Percentiles rank a stretch among this genome's conserved stretches.
Evolutionary conservation across 768 basidiomycete genomes (phyloP).

Genomic region (Amanita pallidorosea): DNA sequence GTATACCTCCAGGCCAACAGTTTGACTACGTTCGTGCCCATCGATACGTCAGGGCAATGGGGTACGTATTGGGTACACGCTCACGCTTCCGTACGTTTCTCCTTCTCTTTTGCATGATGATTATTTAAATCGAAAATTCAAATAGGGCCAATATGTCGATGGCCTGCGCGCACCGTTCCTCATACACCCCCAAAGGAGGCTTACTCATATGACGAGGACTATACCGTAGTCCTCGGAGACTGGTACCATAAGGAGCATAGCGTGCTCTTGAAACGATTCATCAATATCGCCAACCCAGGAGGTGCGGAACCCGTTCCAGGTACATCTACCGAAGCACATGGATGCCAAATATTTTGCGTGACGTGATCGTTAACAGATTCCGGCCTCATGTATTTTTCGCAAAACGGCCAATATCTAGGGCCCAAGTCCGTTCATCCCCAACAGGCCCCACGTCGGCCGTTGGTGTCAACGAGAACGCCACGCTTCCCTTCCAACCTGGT

Average conservation of each 20-base stretch:
- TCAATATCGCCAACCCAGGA: conserved; percentile 64
- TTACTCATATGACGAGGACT: conserved; percentile 82
- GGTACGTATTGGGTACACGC: conserved; percentile 81
- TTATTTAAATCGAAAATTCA: background rate
- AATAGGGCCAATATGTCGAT: conserved; percentile 82
- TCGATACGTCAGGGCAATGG: conserved; percentile 57
- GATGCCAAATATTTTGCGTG: background rate
- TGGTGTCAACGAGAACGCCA: conserved; percentile 83
- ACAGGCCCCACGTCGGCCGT: conserved; percentile 45
- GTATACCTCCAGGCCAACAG: conserved; percentile 62
- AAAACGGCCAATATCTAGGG: conserved; percentile 60
- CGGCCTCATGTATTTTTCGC: conserved; percentile 74
- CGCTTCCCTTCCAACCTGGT: conserved; percentile 74
- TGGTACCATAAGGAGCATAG: conserved; percentile 85
- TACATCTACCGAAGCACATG: conserved; percentile 15
- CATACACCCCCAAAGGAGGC: conserved; percentile 60
- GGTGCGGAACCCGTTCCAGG: conserved; percentile 89
- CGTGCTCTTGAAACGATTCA: conserved; percentile 51
- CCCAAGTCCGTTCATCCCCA: conserved; percentile 38
- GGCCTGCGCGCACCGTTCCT: conserved; percentile 84
- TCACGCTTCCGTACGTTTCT: conserved; percentile 38
- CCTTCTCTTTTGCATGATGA: background rate
- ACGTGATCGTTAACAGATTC: conserved; percentile 44
- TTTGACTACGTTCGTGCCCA: conserved; percentile 70
- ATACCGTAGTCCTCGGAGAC: conserved; percentile 75